phyloP scores from a whole-genome alignment of 2,329 filamentous ascomycete genomes.

The Fusarium fujikuroi region DNA sequence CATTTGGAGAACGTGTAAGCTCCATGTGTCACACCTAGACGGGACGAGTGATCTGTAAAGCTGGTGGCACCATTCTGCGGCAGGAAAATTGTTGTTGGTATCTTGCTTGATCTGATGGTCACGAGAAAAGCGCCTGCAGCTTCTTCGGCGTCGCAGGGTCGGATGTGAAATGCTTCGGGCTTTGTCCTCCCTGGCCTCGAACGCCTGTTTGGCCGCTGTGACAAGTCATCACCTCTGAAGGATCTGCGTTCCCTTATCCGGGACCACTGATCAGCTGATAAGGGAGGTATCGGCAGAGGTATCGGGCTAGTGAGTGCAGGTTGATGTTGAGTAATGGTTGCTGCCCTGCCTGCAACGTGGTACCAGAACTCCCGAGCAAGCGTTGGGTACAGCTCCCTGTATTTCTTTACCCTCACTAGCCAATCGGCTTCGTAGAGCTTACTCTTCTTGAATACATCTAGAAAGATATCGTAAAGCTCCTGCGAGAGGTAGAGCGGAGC shows the following conservation, averaged over 20 bases:
- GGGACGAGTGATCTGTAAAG: background rate
- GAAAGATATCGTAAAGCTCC: background rate
- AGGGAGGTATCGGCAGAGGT: background rate
- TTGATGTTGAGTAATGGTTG: background rate
- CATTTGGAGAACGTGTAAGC: background rate
- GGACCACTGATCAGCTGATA: background rate
- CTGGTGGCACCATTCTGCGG: background rate
- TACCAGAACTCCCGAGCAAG: background rate
- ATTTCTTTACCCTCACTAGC: background rate
- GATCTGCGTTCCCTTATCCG: background rate
- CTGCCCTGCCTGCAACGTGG: background rate
- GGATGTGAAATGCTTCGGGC: background rate
- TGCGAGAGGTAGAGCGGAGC: background rate
- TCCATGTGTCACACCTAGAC: background rate
- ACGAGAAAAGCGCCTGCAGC: background rate
- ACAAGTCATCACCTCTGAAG: no score
- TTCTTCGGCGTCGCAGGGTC: background rate
- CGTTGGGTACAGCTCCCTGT: background rate
- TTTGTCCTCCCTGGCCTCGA: background rate
- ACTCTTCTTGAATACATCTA: background rate
- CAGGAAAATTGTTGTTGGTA: no score
- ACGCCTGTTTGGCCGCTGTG: background rate
- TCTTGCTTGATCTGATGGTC: background rate
- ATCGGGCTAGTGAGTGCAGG: background rate
- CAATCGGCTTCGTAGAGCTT: background rate